Base-by-base conservation (phyloP, 2,329 filamentous ascomycete genomes). In the Acrodontium crateriforme region DNA sequence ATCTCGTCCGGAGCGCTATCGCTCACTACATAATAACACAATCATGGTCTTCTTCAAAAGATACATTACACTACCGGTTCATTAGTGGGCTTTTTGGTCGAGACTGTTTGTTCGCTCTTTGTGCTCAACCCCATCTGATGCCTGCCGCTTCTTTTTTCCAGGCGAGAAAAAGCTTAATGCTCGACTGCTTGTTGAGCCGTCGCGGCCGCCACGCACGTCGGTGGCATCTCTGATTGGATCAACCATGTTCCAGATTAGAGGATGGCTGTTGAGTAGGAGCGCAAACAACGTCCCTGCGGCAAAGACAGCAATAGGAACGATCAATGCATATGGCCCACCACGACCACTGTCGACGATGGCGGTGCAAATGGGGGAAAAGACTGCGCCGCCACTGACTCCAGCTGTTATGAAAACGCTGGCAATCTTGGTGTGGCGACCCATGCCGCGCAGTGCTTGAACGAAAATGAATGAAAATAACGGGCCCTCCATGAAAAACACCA, bases 391-490 rank as follows among this genome's bases (percentile, higher is more conserved):
- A 11, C 58, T 58, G 22, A 71, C 64, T 4, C 65, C 63, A 7
- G 63, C 58, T 1, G 68, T 67, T 24, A 76, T 47, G 3, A 69
- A 39, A 0, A 63, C 60, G 5, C 63, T 58, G 5, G 64, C 71
- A 17, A 65, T 59, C 41, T 73, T 74, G 10, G 69, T 74, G 41
- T 70, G 62, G 9, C 49, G 55, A 5, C 68, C 70, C 38, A 71
- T 58, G 6, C 71, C 71, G 13, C 70, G 67, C 7, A 76, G 55
- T 3, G 59, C 55, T 35, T 70, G 66, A 9, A 66, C 67, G 38
- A 67, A 75, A 30, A 72, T 66, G 26, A 70, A 62, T 21, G 64
- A 59, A 49, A 74, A 75, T 3, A 67, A 54, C 3, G 71, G 69
- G 7, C 68, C 69, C 50, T 74, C 67, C 38, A 72, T 71, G 37